Evolutionary conservation across 2,329 filamentous ascomycete genomes (phyloP), one percentile per base, ranked within the genome.

Genomic region (Fusarium pseudograminearum): DNA sequence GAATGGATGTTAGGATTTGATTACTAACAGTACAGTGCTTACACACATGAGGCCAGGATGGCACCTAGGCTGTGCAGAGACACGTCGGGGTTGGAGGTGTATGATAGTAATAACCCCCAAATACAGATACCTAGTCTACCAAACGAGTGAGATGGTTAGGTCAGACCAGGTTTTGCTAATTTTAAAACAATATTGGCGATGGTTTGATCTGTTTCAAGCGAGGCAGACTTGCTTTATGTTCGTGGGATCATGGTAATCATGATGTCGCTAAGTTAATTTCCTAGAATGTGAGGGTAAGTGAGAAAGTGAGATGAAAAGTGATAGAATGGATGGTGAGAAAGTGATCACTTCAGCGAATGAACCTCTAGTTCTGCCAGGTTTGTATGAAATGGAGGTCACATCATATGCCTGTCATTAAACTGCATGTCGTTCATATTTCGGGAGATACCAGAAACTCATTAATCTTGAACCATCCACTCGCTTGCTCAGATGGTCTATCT

Each of bases 51-150:
- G 60, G 52, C 42, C 36, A 62, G 58, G 61, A 30, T 57, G 56
- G 65, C 62, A 59, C 54, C 53, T 64, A 73, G 72, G 70, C 72
- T 73, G 68, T 73, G 72, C 66, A 74, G 57, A 66, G 69, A 74
- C 65, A 73, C 68, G 70, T 74, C 47, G 67, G 34, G 34, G 24
- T 50, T 53, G 31, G 34, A 51, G 14, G 41, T 53, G 46, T 16
- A 31, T 28, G 22, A 52, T 22, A 36, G 16, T 28, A 36, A 20
- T 28, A 44, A 44, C 24, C 30, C n/a, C 22, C 44, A 48, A 40
- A 34, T 46, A 61, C 47, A 15, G 56, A 60, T 50, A 30, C 24
- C 22, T 12, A 26, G 31, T 52, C 34, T 20, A 40, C 7, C 16
- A 20, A 50, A 16, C 11, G n/a, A 22, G 36, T 40, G n/a, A 38